phyloP scores from a whole-genome alignment of 2,329 filamentous ascomycete species.

The Fragosphaeria purpurea region DNA sequence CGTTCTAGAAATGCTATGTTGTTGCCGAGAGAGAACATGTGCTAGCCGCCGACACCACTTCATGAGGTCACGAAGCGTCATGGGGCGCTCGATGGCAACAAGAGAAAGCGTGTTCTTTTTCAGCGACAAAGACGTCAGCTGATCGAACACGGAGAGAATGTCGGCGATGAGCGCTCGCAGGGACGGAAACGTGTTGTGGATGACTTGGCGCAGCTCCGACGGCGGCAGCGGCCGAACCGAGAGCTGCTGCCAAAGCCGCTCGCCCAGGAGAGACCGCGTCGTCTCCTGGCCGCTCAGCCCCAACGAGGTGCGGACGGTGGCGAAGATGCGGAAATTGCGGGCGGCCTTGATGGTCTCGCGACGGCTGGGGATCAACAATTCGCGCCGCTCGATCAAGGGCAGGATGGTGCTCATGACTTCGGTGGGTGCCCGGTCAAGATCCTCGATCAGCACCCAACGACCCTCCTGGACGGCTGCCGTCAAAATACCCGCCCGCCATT shows the following conservation, averaged over 20 bases:
- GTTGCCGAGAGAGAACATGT: constrained; percentile 42
- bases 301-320: constrained; percentile 71
- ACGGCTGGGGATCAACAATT: constrained; percentile 79
- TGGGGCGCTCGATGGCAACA: constrained; percentile 34
- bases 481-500: constrained; percentile 84
- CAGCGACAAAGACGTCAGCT: constrained; percentile 30
- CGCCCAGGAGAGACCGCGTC: constrained; percentile 66
- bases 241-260: constrained; percentile 78
- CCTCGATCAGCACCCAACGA: constrained; percentile 94
- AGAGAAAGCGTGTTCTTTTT: constrained; percentile 17
- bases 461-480: constrained; percentile 91
- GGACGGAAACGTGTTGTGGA: constrained; percentile 59
- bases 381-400: constrained; percentile 84
- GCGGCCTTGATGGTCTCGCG: constrained; percentile 78
- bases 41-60: constrained; percentile 82
- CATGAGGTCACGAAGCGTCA: constrained; percentile 60
- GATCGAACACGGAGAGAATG: constrained; percentile 49
- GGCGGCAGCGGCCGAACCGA: constrained; percentile 55
- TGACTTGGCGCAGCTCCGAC: constrained; percentile 64
- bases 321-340: constrained; percentile 80
- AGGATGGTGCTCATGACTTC: constrained; percentile 90
- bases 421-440: constrained; percentile 86
- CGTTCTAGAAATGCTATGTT: neutral
- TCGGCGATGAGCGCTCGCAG: constrained; percentile 53
- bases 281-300: constrained; percentile 59